phyloP scores from a whole-genome alignment of 352 stramenopile species.

The Pythium apleroticum region DNA sequence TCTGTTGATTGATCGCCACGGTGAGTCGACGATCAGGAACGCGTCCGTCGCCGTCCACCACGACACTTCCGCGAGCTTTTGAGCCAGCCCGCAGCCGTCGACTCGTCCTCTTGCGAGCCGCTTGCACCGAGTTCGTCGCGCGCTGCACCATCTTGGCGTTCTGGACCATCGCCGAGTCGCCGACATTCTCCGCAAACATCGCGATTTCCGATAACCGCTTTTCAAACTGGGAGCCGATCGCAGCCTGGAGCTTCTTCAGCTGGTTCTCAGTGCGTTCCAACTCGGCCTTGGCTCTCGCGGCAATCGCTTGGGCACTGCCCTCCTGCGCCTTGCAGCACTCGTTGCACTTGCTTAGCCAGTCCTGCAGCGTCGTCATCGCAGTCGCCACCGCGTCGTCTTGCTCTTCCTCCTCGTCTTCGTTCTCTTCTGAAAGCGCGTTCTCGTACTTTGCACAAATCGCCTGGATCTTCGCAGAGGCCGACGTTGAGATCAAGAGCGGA shows the following conservation, averaged over 20 bases:
- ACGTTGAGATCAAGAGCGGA: slow-evolving; percentile 41
- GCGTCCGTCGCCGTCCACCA: not conserved
- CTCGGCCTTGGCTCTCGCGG: slow-evolving; percentile 42
- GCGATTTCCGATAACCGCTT: slow-evolving; percentile 49
- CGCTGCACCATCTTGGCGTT: slow-evolving; percentile 20
- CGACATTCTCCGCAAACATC: slow-evolving; percentile 30
- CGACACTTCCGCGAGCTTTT: not conserved
- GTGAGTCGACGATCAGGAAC: slow-evolving; percentile 34
- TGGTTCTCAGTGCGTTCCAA: slow-evolving; percentile 56
- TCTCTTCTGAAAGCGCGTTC: slow-evolving; percentile 12
- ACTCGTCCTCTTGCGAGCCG: slow-evolving; percentile 9
- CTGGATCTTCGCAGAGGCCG: slow-evolving; percentile 35
- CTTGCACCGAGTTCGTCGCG: slow-evolving; percentile 16
- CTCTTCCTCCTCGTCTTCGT: slow-evolving; percentile 30
- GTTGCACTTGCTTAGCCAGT: slow-evolving; percentile 62
- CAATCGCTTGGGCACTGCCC: slow-evolving; percentile 34
- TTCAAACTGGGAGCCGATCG: slow-evolving; percentile 63
- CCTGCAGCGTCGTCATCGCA: slow-evolving; percentile 47
- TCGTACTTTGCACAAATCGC: slow-evolving; percentile 36
- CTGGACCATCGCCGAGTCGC: slow-evolving; percentile 18
- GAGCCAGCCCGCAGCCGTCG: not conserved
- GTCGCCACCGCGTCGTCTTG: slow-evolving; percentile 29
- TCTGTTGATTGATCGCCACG: slow-evolving; percentile 56
- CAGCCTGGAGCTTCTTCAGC: slow-evolving; percentile 53
- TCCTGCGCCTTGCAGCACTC: slow-evolving; percentile 48